phyloP scores from a whole-genome alignment of 768 basidiomycete species.

The Mycena rosella region DNA sequence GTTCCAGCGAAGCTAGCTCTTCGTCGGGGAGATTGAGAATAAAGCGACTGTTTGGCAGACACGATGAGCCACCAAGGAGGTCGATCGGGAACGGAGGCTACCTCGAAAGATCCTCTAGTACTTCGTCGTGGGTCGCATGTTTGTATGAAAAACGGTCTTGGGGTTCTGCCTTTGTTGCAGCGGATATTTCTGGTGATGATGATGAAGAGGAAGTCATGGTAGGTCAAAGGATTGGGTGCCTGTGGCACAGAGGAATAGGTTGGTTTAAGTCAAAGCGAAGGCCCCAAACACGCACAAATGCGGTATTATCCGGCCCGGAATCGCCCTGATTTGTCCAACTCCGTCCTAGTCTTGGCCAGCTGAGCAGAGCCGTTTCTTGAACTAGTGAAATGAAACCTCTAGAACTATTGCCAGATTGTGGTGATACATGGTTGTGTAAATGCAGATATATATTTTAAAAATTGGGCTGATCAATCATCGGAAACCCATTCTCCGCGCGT shows the following conservation, averaged over 20 bases:
- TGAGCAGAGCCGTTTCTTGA: too few species aligned
- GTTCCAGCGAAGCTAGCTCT: conserved; percentile 90
- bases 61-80: conserved; percentile 31
- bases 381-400: too few species aligned
- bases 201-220: conserved; percentile 83
- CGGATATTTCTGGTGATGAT: conserved; percentile 80
- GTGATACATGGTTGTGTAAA: conserved; percentile 3
- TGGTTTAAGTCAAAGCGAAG: conserved; percentile 36
- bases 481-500: conserved; percentile 93
- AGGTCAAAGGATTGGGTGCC: conserved; percentile 31
- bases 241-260: conserved; percentile 25
- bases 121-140: conserved; percentile 84
- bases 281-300: conserved; percentile 42
- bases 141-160: conserved; percentile 69
- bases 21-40: conserved; percentile 96
- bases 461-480: conserved; percentile 45
- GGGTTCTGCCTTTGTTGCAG: conserved; percentile 54
- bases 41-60: conserved; percentile 75
- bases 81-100: conserved; percentile 43
- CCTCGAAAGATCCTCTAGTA: conserved; percentile 94
- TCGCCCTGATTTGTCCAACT: too few species aligned
- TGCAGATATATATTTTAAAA: conserved; percentile 15
- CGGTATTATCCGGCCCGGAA: conserved; percentile 16
- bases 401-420: background rate
- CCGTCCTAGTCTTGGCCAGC: too few species aligned